These are phyloP conservation scores for Poteriospumella lacustris DNA, from an alignment of 108 stramenopile genomes.

Conservation along the genomic window DNA sequence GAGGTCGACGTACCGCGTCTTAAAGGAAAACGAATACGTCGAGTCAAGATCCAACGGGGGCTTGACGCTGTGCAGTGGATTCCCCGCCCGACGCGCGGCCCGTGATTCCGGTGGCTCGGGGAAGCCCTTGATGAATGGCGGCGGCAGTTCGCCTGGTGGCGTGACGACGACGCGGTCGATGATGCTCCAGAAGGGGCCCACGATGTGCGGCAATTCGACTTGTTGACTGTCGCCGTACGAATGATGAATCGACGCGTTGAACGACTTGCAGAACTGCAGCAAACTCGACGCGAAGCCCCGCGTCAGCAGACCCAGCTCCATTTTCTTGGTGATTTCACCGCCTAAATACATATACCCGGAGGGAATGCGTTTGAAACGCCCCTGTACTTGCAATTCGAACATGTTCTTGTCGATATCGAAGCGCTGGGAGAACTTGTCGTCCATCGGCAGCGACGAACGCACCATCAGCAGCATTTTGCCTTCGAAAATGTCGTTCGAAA, in stretches of 20 bases:
- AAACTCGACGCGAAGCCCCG: background rate
- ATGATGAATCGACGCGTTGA: constrained; percentile 53
- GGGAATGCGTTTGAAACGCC: constrained; percentile 64
- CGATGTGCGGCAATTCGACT: constrained; percentile 66
- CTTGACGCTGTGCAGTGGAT: no score
- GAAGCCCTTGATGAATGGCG: constrained; percentile 24
- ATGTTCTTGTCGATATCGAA: background rate
- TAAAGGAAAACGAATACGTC: constrained; percentile 60
- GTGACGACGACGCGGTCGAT: constrained; percentile 65
- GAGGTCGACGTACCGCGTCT: constrained; percentile 72
- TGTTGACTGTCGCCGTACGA: constrained; percentile 65
- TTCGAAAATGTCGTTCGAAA: constrained; percentile 16
- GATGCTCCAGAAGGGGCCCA: constrained; percentile 51
- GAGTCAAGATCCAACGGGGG: background rate
- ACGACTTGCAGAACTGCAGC: constrained; percentile 29
- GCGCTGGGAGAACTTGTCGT: background rate
- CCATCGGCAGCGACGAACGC: background rate
- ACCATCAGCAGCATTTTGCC: constrained; percentile 4
- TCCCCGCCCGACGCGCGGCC: background rate
- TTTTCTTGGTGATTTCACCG: constrained; percentile 62
- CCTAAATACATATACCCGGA: constrained; percentile 57
- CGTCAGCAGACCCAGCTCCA: constrained; percentile 71
- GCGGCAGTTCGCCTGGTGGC: constrained; percentile 54
- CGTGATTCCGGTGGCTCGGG: background rate
- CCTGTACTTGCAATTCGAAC: constrained; percentile 67